A percentile compares a stretch with the other conserved stretches of the same genome.
Evolutionary conservation across 306 rosid species (phyloP).

Genomic region (Rubus parviflorus): DNA sequence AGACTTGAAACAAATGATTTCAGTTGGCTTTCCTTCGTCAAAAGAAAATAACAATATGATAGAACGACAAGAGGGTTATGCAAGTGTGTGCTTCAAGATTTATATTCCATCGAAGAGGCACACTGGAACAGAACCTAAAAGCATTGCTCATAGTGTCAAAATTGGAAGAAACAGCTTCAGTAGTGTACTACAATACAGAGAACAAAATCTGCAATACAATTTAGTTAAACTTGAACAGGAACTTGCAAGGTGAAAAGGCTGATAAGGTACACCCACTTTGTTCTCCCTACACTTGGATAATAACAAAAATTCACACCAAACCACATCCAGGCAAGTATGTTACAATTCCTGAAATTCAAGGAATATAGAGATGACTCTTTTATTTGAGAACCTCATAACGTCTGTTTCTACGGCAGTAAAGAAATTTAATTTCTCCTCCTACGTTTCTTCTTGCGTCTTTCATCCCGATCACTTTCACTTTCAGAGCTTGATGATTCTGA

Average conservation of each 20-base stretch:
- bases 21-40: neutral
- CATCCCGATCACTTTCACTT: constrained; percentile 37
- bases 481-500: constrained; percentile 53
- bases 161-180: neutral
- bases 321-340: neutral
- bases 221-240: neutral
- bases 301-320: neutral
- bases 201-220: neutral
- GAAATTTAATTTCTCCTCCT: constrained; percentile 43
- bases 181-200: neutral
- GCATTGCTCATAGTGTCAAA: neutral
- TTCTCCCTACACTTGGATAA: neutral
- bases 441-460: constrained; percentile 45
- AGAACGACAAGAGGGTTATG: neutral
- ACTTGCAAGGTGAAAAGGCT: too few species aligned
- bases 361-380: neutral
- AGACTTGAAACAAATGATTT: neutral
- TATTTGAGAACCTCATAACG: neutral
- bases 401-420: neutral
- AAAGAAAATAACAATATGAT: neutral
- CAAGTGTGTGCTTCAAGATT: neutral
- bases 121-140: neutral
- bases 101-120: neutral
- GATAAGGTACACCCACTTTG: neutral
- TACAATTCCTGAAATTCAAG: constrained; percentile 6